Base-by-base conservation (phyloP, 208 protist species). In the Crithidia fasciculata region DNA sequence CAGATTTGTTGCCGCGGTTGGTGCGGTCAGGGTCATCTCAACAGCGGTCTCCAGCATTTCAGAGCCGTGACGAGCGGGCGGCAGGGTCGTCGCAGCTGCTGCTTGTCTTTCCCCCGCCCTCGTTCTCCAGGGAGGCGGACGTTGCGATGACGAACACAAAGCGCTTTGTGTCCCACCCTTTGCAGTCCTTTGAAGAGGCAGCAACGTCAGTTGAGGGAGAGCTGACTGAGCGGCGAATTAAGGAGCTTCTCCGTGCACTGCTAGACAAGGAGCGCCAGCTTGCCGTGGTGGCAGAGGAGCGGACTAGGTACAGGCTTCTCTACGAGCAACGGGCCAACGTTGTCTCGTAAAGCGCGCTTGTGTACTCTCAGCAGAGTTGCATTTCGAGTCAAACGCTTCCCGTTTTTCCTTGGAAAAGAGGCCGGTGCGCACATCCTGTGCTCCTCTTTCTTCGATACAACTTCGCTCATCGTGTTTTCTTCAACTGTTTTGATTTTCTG, bases 261-360 rank as follows among this genome's bases (percentile, higher is more conserved):
- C 74, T 93, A 40, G 86, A 91, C 58, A 95, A 93, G 56, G 90
- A 95, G 70, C 69, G 85, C 15, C 87, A 93, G 43, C 55, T 95
- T 8, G 78, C 84, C 16, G 71, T 84, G 56, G 45, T 94, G 2
- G 69, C 58, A 7, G 82, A 76, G 41, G 82, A 89, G 74, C 76
- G 77, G 40, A 80, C 81, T 41, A 65, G 36, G 18, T 81, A 79
- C 53, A 74, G 59, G 53, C 44, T 50, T 0, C 63, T 76, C 2
- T 74, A 72, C 56, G 74, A 76, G 49, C 43, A 55, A 12, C 63
- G 58, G 19, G 4, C 66, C 7, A 18, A 40, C 40, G 53, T 39
- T 28, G 52, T 12, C 4, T 61, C 7, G 45, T n/a, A 45, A 19
- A 18, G 12, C 12, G 12, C 45, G 12, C 12, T 15, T 56, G 63